Evolutionary conservation across 176 grass and related monocot species (phyloP), one percentile per base, ranked within the genome.

Genomic region (Oryza brachyantha): DNA sequence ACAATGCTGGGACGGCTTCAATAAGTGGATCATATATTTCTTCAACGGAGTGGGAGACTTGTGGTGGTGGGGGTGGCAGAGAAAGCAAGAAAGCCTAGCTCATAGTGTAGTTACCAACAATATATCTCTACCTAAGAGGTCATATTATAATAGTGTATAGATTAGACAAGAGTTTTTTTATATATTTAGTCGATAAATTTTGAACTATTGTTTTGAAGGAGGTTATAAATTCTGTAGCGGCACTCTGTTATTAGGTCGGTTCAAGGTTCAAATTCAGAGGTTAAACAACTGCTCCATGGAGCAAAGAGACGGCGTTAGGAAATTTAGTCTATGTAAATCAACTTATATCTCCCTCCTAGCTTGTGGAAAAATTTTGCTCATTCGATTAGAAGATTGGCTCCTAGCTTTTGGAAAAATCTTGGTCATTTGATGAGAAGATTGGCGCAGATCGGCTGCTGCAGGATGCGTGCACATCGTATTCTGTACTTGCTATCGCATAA

Each of bases 11-110:
- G 75, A 46, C 16, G 29, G 40, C 70, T 43, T 16, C 60, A 32
- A 37, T 77, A 66, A 86, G 37, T 43, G 19, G 80, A 74, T 39
- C 64, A n/a, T n/a, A n/a, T n/a, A n/a, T n/a, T n/a, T n/a, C n/a
- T 82, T 77, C 27, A 63, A 50, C 22, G 35, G 75, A 16, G 4
- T 19, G 16, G 37, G 80, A 63, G 37, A 73, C n/a, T n/a, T n/a
- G 57, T 58, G 35, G 35, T 16, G 22, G 35, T 29, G 29, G 57
- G 13, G 13, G 67, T 55, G 21, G 16, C 70, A 76, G 36, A 81
- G 54, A 55, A 60, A 60, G 72, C 27, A 76, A 81, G 35, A 75
- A 76, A 84, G 35, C 63, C 63, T 64, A 76, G 54, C 57, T 70
- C 40, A 17, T 74, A 65, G 42, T 65, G 28, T 50, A 82, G 60